Percentiles rank a stretch among this genome's conserved stretches.
Evolutionary conservation across 2,329 filamentous ascomycete genomes (phyloP).

Genomic region (Trichothecium sympodiale): DNA sequence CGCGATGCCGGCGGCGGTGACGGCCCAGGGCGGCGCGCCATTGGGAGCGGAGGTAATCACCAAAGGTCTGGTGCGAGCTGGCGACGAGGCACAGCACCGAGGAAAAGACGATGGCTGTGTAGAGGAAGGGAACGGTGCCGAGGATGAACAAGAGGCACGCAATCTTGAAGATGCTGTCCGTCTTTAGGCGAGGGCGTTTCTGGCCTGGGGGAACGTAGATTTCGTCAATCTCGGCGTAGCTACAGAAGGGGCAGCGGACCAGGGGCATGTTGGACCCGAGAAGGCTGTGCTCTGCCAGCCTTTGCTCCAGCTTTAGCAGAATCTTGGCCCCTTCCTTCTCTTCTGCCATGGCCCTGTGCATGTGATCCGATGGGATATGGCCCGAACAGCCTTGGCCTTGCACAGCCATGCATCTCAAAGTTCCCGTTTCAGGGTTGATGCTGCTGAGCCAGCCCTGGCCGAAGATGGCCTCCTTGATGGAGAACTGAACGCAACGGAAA

Average conservation of each 20-base stretch:
- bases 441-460: conserved; percentile 84
- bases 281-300: conserved; percentile 66
- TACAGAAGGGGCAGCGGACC: conserved; percentile 80
- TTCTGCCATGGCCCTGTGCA: conserved; percentile 60
- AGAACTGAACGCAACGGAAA: conserved; percentile 70
- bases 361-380: conserved; percentile 56
- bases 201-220: conserved; percentile 50
- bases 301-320: conserved; percentile 65
- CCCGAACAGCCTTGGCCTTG: conserved; percentile 60
- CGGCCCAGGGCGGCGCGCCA: conserved; percentile 53
- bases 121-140: conserved; percentile 42
- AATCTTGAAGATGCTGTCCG: conserved; percentile 35
- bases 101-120: conserved; percentile 38
- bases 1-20: conserved; percentile 58
- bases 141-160: conserved; percentile 41
- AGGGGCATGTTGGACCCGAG: conserved; percentile 64
- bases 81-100: conserved; percentile 32
- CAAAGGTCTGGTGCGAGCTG: conserved; percentile 29
- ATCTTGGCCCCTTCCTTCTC: conserved; percentile 61
- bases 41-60: conserved; percentile 29
- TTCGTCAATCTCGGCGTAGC: conserved; percentile 81
- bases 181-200: conserved; percentile 44
- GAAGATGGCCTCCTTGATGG: conserved; percentile 79
- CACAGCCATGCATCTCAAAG: conserved; percentile 74
- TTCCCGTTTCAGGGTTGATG: conserved; percentile 61